Evolutionary conservation across 306 rosid species (phyloP).

Genomic region (Casuarina cunninghamiana): DNA sequence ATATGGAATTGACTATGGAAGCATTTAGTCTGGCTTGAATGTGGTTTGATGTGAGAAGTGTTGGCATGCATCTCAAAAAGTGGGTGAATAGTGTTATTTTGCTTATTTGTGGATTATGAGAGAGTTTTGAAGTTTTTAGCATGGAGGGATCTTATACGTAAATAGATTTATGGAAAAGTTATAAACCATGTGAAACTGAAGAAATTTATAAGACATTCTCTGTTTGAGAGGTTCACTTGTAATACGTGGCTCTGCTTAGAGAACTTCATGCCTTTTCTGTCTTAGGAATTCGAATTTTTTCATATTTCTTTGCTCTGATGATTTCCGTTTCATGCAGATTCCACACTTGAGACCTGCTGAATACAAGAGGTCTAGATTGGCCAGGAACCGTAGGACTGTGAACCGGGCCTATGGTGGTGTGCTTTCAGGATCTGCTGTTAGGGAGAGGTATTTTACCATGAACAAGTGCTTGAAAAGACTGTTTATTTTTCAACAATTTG

Average conservation of each 20-base stretch:
- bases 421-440: slow-evolving; percentile 76
- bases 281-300: background rate
- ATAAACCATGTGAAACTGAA: background rate
- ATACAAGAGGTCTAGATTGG: slow-evolving; percentile 76
- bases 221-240: background rate
- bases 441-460: slow-evolving; percentile 56
- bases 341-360: slow-evolving; percentile 90
- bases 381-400: slow-evolving; percentile 80
- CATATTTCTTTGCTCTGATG: background rate
- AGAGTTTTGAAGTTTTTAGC: background rate
- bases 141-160: background rate
- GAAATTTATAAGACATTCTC: background rate
- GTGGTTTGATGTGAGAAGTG: background rate
- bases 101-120: background rate
- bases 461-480: background rate
- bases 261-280: background rate
- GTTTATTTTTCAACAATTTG: background rate
- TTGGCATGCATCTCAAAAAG: background rate
- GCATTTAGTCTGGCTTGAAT: background rate
- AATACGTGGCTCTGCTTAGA: background rate
- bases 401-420: slow-evolving; percentile 87
- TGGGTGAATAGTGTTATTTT: background rate
- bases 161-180: too few relatives aligned
- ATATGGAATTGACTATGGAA: too few relatives aligned
- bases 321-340: slow-evolving; percentile 44